These are phyloP conservation scores for Xanthoceras sorbifolium DNA, from an alignment of 345 rosid genomes.

Conservation along the genomic window DNA sequence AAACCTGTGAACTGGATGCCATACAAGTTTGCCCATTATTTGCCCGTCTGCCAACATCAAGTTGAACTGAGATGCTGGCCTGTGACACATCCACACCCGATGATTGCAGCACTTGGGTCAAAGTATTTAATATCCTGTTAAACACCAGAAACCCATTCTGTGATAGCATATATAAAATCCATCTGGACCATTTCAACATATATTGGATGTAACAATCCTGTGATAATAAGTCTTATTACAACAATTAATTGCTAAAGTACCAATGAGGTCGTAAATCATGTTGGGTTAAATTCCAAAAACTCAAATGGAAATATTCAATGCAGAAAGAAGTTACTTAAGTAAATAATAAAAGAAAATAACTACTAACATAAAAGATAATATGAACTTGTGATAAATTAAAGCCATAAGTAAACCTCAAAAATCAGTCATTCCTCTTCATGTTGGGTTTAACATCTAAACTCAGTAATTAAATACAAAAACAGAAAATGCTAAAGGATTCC, in stretches of 20 bases:
- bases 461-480: not conserved
- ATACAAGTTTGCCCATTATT: conserved; percentile 24
- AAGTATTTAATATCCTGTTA: conserved; percentile 53
- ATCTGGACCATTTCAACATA: not conserved
- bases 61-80: conserved; percentile 62
- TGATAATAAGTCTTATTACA: not conserved
- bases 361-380: not conserved
- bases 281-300: not conserved
- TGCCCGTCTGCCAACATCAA: conserved; percentile 55
- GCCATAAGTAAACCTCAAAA: not conserved
- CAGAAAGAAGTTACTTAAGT: not conserved
- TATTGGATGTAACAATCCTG: not conserved
- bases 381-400: not conserved
- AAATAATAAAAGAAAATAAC: not conserved
- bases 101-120: conserved; percentile 61
- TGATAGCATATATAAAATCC: conserved; percentile 5
- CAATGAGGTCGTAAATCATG: not conserved
- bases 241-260: not conserved
- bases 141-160: conserved; percentile 19
- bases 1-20: conserved; percentile 56
- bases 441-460: not conserved
- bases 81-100: conserved; percentile 73
- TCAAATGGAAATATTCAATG: not conserved
- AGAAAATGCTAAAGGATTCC: not conserved
- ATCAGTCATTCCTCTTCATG: not conserved